A percentile compares a stretch with the other conserved stretches of the same genome.
These are phyloP conservation scores for Aspergillus ostianus DNA, from an alignment of 495 filamentous ascomycete genomes.

Conservation along the genomic window DNA sequence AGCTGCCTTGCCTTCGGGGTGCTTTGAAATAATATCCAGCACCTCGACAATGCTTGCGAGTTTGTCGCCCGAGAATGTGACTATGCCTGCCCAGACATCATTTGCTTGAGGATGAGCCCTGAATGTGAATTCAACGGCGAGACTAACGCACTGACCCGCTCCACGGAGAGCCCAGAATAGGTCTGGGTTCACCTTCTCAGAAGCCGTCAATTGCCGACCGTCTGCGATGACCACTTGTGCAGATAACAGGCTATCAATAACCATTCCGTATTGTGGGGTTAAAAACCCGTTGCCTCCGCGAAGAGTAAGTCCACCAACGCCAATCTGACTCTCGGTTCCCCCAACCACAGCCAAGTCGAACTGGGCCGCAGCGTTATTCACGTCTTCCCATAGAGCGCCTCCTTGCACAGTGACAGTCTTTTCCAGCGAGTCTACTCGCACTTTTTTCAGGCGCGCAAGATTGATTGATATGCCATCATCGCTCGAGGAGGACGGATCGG, in stretches of 20 bases:
- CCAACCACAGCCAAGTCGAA: conserved; percentile 5
- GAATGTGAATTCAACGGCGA: conserved; percentile 5
- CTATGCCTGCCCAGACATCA: not conserved
- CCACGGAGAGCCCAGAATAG: conserved; percentile 7
- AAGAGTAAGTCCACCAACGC: conserved; percentile 2
- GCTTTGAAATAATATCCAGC: not conserved
- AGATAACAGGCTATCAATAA: not conserved
- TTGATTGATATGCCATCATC: conserved; percentile 3
- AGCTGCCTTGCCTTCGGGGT: not conserved
- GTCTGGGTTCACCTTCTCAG: not conserved
- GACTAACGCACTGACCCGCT: not conserved
- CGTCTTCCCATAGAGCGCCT: conserved; percentile 4
- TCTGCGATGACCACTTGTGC: conserved; percentile 2
- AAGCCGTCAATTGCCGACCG: not conserved
- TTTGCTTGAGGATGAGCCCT: conserved; percentile 3
- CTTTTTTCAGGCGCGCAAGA: not conserved
- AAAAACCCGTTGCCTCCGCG: conserved; percentile 3
- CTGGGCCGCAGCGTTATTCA: conserved; percentile 1
- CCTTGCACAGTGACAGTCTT: conserved; percentile 2
- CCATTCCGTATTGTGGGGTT: conserved; percentile 3
- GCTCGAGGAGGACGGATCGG: not conserved
- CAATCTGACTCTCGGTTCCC: not conserved
- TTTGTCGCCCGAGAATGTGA: conserved; percentile 1
- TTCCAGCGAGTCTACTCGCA: not conserved
- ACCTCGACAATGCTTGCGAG: not conserved